These are phyloP conservation scores for Glarea lozoyensis DNA, from an alignment of 495 filamentous ascomycete species.

Conservation along the genomic window DNA sequence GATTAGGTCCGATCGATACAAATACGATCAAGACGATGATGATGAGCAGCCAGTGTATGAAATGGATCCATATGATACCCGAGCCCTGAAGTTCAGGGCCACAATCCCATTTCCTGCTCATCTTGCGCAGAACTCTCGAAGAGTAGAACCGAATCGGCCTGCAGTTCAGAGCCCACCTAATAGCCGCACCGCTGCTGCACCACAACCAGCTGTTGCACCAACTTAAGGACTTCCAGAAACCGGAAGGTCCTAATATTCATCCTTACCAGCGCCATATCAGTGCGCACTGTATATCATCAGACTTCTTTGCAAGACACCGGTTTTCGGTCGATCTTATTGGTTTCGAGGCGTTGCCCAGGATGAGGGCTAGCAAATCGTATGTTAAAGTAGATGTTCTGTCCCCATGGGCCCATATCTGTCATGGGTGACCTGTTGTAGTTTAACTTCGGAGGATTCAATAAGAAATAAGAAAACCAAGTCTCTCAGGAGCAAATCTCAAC, in stretches of 20 bases:
- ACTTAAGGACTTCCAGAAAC: slow-evolving; percentile 10
- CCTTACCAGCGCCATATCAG: not conserved
- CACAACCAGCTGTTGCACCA: slow-evolving; percentile 23
- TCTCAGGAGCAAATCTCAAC: slow-evolving; percentile 23
- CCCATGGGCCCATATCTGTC: slow-evolving; percentile 4
- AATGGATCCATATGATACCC: slow-evolving; percentile 60
- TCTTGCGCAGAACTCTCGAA: slow-evolving; percentile 13
- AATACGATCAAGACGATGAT: slow-evolving; percentile 71
- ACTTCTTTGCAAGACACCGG: slow-evolving; percentile 8
- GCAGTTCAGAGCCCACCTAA: slow-evolving; percentile 23
- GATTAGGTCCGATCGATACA: slow-evolving; percentile 62
- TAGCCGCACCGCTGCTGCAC: slow-evolving; percentile 7
- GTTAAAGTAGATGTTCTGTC: slow-evolving; percentile 28
- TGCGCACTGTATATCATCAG: slow-evolving; percentile 11
- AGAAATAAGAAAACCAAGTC: slow-evolving; percentile 26
- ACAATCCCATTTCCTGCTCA: slow-evolving; percentile 47
- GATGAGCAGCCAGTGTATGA: slow-evolving; percentile 57
- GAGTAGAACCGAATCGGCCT: slow-evolving; percentile 8
- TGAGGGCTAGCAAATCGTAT: slow-evolving; percentile 13
- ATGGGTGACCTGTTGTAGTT: slow-evolving; percentile 31
- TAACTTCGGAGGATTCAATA: slow-evolving; percentile 23
- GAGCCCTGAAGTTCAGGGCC: slow-evolving; percentile 63
- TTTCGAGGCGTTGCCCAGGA: slow-evolving; percentile 18
- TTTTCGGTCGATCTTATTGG: slow-evolving; percentile 2
- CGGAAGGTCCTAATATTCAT: slow-evolving; percentile 6